These are phyloP conservation scores for Penicillium cinerascens DNA, from an alignment of 495 filamentous ascomycete genomes.

Conservation along the genomic window DNA sequence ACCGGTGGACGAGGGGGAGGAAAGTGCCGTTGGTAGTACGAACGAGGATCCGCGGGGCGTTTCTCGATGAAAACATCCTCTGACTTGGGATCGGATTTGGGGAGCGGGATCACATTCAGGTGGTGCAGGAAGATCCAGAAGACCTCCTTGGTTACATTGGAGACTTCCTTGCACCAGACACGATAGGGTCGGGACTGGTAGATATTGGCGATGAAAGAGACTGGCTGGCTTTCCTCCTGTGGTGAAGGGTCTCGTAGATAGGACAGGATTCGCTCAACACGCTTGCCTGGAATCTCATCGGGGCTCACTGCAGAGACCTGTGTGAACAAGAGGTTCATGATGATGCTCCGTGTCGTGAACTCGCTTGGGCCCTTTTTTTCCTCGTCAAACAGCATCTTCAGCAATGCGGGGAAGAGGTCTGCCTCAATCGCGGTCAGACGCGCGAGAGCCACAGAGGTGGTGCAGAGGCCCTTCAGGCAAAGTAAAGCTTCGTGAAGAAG, in stretches of 20 bases:
- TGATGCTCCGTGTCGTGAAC: constrained; percentile 85
- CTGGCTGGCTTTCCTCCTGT: constrained; percentile 66
- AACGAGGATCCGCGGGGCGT: constrained; percentile 4
- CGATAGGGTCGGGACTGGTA: constrained; percentile 83
- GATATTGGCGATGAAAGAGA: constrained; percentile 86
- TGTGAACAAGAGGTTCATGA: constrained; percentile 81
- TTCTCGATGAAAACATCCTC: constrained; percentile 27
- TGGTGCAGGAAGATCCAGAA: constrained; percentile 99
- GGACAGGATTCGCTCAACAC: constrained; percentile 65
- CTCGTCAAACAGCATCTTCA: constrained; percentile 90
- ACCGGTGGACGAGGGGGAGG: constrained; percentile 85
- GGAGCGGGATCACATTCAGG: constrained; percentile 73
- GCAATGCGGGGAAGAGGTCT: constrained; percentile 79
- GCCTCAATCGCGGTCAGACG: constrained; percentile 76
- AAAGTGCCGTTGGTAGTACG: constrained; percentile 61
- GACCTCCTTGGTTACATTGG: constrained; percentile 92
- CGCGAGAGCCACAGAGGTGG: constrained; percentile 76
- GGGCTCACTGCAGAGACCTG: constrained; percentile 62
- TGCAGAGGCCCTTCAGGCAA: constrained; percentile 92
- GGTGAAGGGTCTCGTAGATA: constrained; percentile 81
- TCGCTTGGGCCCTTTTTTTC: constrained; percentile 97
- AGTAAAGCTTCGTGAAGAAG: constrained; percentile 89
- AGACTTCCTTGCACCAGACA: constrained; percentile 89
- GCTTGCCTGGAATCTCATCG: constrained; percentile 47
- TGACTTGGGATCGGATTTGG: constrained; percentile 28